Evolutionary conservation across 352 stramenopile genomes (phyloP).

Genomic region (Pythium rishiriense): DNA sequence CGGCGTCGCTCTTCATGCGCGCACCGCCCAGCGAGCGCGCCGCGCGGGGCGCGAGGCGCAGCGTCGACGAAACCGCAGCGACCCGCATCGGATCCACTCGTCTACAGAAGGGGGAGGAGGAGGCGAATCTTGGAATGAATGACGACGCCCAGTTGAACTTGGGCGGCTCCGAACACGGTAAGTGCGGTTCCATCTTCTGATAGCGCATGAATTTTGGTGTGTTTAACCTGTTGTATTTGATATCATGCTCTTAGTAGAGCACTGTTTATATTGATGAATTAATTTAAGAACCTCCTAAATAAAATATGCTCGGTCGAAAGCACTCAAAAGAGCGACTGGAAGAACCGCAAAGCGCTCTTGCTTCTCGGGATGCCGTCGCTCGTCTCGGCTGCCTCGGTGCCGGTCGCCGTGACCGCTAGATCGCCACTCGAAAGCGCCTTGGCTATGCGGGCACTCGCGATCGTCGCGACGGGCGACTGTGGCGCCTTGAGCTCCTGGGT

Average conservation of each 20-base stretch:
- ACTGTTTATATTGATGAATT: background rate
- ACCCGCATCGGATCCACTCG: background rate
- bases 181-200: background rate
- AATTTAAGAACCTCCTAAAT: background rate
- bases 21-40: conserved; percentile 3
- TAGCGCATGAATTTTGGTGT: background rate
- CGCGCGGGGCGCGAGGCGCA: conserved; percentile 1
- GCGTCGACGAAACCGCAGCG: background rate
- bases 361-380: conserved; percentile 20
- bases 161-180: background rate
- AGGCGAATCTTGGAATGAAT: background rate
- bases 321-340: conserved; percentile 26
- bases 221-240: background rate
- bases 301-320: background rate
- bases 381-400: background rate
- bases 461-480: background rate
- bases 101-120: background rate
- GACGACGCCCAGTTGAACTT: background rate
- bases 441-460: background rate
- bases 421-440: conserved; percentile 2
- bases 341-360: conserved; percentile 25
- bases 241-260: background rate
- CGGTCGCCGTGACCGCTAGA: background rate
- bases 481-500: conserved; percentile 29
- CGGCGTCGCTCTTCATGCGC: conserved; percentile 38